Conservation (phyloP, 2,329 filamentous ascomycete species). For the Pyrenophora teres region DNA sequence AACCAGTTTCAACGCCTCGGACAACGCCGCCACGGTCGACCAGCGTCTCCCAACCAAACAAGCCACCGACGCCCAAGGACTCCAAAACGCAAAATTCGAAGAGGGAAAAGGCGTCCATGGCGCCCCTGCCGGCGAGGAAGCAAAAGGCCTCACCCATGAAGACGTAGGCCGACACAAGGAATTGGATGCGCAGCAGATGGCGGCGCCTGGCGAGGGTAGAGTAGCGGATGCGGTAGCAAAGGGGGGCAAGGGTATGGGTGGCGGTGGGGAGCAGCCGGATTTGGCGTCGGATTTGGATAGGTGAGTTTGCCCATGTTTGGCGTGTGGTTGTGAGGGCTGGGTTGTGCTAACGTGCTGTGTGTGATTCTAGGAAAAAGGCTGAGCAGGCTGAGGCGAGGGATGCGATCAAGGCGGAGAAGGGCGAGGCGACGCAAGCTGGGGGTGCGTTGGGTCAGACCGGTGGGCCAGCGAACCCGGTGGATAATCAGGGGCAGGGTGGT, state of each 20-base stretch:
- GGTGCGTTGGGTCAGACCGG: conserved; percentile 53
- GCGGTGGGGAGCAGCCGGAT: conserved; percentile 48
- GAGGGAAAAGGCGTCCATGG: conserved; percentile 49
- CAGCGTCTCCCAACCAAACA: conserved; percentile 49
- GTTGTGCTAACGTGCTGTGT: conserved; percentile 10
- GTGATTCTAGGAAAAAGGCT: conserved; percentile 52
- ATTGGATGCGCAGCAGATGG: conserved; percentile 56
- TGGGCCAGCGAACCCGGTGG: conserved; percentile 50
- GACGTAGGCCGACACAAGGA: conserved; percentile 53
- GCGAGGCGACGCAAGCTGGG: conserved; percentile 45
- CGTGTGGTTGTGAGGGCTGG: background rate
- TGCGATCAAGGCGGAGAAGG: conserved; percentile 47
- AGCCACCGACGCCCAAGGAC: conserved; percentile 44
- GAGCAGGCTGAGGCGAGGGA: conserved; percentile 53
- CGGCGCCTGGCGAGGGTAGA: conserved; percentile 53
- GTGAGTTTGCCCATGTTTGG: too few species aligned
- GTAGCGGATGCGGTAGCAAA: conserved; percentile 50
- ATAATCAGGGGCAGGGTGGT: conserved; percentile 15
- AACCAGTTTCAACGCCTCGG: conserved; percentile 42
- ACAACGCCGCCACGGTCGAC: conserved; percentile 36
- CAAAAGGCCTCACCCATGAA: conserved; percentile 46
- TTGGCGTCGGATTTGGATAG: conserved; percentile 53
- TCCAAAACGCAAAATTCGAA: conserved; percentile 41
- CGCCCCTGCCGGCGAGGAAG: conserved; percentile 52
- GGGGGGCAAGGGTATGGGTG: conserved; percentile 32